These are phyloP conservation scores for Rutidosis leptorrhynchoides DNA, from an alignment of 129 eudicot species.

Conservation along the genomic window DNA sequence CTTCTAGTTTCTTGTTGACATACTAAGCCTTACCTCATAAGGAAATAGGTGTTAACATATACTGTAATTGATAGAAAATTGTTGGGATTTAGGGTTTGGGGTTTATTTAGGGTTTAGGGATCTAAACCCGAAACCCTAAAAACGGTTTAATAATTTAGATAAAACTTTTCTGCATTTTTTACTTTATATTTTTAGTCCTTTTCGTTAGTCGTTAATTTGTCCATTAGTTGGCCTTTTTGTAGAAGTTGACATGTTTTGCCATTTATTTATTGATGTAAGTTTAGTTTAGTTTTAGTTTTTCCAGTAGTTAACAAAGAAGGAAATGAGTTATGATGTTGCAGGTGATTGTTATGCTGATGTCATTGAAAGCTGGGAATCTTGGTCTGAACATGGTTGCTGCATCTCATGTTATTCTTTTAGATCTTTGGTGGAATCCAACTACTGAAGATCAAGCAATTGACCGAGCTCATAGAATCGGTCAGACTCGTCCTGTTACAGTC, in stretches of 20 bases:
- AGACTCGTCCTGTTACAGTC: conserved; percentile 89
- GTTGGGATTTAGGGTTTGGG: too few species aligned
- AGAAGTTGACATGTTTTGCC: neutral
- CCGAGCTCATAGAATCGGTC: conserved; percentile 96
- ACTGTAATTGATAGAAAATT: too few species aligned
- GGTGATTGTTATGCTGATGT: conserved; percentile 96
- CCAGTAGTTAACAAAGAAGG: neutral
- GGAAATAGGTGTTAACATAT: too few species aligned
- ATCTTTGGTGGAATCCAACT: conserved; percentile 99
- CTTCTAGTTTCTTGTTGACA: too few species aligned
- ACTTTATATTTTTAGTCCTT: too few species aligned
- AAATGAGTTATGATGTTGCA: conserved; percentile 36
- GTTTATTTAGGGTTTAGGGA: too few species aligned
- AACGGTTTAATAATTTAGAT: too few species aligned
- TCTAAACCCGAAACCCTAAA: too few species aligned
- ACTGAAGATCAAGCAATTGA: conserved; percentile 97
- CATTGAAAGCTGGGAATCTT: conserved; percentile 91
- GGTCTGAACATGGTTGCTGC: conserved; percentile 98
- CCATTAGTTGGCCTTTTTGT: too few species aligned
- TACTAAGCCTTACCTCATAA: too few species aligned
- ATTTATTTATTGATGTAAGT: neutral
- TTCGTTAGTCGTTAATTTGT: too few species aligned
- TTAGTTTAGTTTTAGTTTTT: neutral
- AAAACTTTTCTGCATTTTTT: too few species aligned
- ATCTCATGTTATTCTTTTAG: conserved; percentile 84